phyloP scores from a whole-genome alignment of 371 early-diverging fungal genomes.

The Apophysomyces sp. region DNA sequence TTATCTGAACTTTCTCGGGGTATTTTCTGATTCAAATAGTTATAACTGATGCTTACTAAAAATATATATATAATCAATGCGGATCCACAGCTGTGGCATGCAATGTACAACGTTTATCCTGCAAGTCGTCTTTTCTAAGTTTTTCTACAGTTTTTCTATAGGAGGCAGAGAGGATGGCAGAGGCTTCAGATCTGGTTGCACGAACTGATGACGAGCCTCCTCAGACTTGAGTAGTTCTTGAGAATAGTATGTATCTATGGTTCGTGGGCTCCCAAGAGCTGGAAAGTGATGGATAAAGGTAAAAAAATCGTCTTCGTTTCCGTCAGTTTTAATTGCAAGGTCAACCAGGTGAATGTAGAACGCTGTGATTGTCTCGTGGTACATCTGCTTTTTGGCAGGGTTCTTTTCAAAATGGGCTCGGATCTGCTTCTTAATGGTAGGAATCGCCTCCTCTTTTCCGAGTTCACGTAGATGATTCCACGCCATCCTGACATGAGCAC shows the following conservation, averaged over 20 bases:
- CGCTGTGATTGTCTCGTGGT: slow-evolving; percentile 60
- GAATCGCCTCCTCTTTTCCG: slow-evolving; percentile 35
- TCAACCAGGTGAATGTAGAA: slow-evolving; percentile 53
- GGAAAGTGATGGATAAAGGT: slow-evolving; percentile 51
- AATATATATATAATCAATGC: too few species aligned
- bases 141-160: not conserved
- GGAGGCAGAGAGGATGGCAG: slow-evolving; percentile 23
- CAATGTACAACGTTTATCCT: too few species aligned
- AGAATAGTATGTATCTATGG: slow-evolving; percentile 53
- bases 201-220: slow-evolving; percentile 35
- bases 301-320: slow-evolving; percentile 51
- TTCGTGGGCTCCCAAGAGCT: slow-evolving; percentile 33
- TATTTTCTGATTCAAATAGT: too few species aligned
- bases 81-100: too few species aligned
- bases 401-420: slow-evolving; percentile 45
- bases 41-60: too few species aligned
- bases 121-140: too few species aligned
- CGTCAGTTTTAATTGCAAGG: slow-evolving; percentile 33
- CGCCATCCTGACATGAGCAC: slow-evolving; percentile 63
- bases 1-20: too few species aligned
- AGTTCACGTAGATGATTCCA: slow-evolving; percentile 60
- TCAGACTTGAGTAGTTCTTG: slow-evolving; percentile 34
- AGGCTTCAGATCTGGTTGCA: slow-evolving; percentile 45
- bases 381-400: slow-evolving; percentile 28
- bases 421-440: slow-evolving; percentile 47